Percentiles rank a stretch among this genome's conserved stretches.
Conservation (phyloP, 352 stramenopile genomes). For the Lagenidium giganteum region DNA sequence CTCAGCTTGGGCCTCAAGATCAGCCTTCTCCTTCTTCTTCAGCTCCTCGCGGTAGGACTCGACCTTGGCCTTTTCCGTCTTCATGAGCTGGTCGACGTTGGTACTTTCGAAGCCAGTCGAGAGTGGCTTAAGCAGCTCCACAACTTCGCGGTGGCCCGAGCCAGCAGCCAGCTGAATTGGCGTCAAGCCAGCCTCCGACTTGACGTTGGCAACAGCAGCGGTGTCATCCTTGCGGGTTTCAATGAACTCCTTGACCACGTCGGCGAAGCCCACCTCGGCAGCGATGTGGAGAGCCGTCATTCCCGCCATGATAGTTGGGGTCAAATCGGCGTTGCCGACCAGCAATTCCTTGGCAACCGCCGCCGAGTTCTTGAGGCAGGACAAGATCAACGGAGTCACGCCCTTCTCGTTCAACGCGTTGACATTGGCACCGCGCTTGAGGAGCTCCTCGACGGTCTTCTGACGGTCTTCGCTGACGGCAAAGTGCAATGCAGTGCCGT, state of each 20-base stretch:
- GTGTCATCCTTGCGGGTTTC: conserved; percentile 38
- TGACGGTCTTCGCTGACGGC: conserved; percentile 77
- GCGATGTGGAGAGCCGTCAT: conserved; percentile 77
- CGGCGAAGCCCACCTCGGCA: conserved; percentile 59
- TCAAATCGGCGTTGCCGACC: conserved; percentile 36
- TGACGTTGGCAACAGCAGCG: conserved; percentile 39
- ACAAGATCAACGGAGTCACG: conserved; percentile 71
- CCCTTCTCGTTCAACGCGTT: conserved; percentile 62
- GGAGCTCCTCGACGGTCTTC: conserved; percentile 64
- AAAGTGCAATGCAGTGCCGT: conserved; percentile 75
- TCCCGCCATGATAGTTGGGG: conserved; percentile 43
- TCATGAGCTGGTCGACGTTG: conserved; percentile 56
- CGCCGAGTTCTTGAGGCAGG: conserved; percentile 76
- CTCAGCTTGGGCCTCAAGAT: conserved; percentile 29
- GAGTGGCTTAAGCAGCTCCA: conserved; percentile 54
- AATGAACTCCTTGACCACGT: conserved; percentile 58
- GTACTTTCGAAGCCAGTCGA: conserved; percentile 50
- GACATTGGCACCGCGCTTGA: conserved; percentile 53
- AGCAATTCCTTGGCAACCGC: conserved; percentile 55
- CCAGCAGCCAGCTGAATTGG: conserved; percentile 71
- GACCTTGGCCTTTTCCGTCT: conserved; percentile 52
- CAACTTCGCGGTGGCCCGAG: conserved; percentile 63
- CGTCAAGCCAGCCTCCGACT: conserved; percentile 55
- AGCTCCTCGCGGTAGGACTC: conserved; percentile 50
- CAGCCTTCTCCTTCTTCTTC: conserved; percentile 31